Evolutionary conservation across 208 protist genomes (phyloP), one percentile per base, ranked within the genome.

Genomic region (Leishmania turanica): DNA sequence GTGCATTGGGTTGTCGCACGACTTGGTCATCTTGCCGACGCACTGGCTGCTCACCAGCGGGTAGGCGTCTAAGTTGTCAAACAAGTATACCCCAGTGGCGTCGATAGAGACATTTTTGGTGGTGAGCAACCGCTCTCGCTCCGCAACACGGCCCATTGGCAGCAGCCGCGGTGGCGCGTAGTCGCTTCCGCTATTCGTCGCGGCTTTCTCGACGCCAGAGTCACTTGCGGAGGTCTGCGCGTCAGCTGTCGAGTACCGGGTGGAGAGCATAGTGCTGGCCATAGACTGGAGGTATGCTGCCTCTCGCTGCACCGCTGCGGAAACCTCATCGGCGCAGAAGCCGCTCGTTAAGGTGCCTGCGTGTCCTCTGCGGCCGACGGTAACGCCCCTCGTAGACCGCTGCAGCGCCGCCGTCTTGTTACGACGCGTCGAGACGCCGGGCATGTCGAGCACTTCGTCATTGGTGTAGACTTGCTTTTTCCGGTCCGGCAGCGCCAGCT

Each of bases 91-190:
- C 7, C 92, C 90, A n/a, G 90, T 95, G 0, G 89, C 84, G 75
- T 97, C 93, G n/a, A 93, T 75, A 24, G 93, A 93, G 27, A 95
- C 92, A 54, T 97, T 88, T 81, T 97, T 97, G 17, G 91, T 95
- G 9, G 93, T 96, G 17, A 95, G 70, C 27, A 95, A 80, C 8
- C 92, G 85, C 42, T 95, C 85, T 40, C 92, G 90, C 72, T 91
- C 85, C 21, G 81, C 87, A 5, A 90, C 84, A 24, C 92, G 89
- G 17, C 93, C 93, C 47, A 95, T 79, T 19, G 93, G 90, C n/a
- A 93, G 88, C 0, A 96, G 62, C 0, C 73, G 74, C 40, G 90
- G 89, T 27, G 89, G 87, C 27, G 24, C 76, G 73, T 96, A 94
- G 11, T 31, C 79, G 31, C 78, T 81, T 24, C 77, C 51, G 17